A percentile compares a stretch with the other conserved stretches of the same genome.
These are phyloP conservation scores for Trichoderma koningiopsis DNA, from an alignment of 2,329 filamentous ascomycete species.

Conservation along the genomic window DNA sequence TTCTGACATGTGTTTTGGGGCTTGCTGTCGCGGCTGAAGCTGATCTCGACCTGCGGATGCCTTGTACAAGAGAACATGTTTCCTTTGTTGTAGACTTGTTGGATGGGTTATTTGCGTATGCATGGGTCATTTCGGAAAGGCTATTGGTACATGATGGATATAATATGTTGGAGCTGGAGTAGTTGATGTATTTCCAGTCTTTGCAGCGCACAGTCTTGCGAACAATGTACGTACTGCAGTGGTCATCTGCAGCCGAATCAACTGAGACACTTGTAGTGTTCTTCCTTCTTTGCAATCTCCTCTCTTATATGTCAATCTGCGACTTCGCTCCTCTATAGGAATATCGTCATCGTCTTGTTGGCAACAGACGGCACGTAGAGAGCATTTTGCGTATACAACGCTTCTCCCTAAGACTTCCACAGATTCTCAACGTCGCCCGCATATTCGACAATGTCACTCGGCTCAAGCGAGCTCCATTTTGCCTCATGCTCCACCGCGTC, in stretches of 20 bases:
- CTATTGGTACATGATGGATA: neutral
- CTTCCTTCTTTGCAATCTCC: neutral
- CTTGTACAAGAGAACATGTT: neutral
- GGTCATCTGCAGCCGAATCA: neutral
- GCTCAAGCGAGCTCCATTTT: slow-evolving; percentile 44
- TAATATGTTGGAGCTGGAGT: neutral
- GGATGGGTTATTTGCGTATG: neutral
- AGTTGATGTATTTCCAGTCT: neutral
- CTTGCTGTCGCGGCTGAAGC: slow-evolving; percentile 13
- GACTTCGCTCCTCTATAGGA: neutral
- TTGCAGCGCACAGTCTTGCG: neutral
- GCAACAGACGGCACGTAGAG: neutral
- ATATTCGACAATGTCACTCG: slow-evolving; percentile 18
- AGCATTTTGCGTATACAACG: too few species aligned
- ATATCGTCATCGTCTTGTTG: neutral
- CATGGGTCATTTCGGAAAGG: neutral
- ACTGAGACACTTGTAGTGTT: neutral
- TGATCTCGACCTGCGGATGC: neutral
- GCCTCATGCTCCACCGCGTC: slow-evolving; percentile 48
- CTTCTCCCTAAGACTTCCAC: neutral
- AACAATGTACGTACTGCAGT: neutral
- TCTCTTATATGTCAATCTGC: neutral
- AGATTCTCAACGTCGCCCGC: slow-evolving; percentile 19
- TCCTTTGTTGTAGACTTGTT: neutral
- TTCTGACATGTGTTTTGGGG: slow-evolving; percentile 15